These are phyloP conservation scores for Marasmius oreades DNA, from an alignment of 1,284 basidiomycete species.

Conservation along the genomic window DNA sequence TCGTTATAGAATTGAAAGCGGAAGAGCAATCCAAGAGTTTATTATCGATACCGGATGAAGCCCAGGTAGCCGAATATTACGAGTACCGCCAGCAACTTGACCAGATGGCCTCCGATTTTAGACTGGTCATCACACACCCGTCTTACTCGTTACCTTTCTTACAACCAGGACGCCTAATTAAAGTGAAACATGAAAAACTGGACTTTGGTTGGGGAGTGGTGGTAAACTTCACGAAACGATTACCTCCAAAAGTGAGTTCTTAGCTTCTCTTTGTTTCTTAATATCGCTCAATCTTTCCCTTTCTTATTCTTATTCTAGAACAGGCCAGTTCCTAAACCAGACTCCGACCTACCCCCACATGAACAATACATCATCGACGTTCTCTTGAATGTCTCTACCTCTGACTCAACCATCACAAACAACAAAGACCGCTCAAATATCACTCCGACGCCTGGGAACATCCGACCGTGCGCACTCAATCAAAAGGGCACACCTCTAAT, in stretches of 20 bases:
- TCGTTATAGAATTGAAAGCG: slow-evolving; percentile 61
- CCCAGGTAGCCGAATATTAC: slow-evolving; percentile 86
- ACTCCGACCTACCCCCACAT: slow-evolving; percentile 70
- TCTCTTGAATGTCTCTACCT: slow-evolving; percentile 79
- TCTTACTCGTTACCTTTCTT: slow-evolving; percentile 92
- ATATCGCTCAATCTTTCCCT: slow-evolving; percentile 3
- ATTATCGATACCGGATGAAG: slow-evolving; percentile 81
- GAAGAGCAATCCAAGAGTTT: slow-evolving; percentile 71
- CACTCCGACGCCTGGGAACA: slow-evolving; percentile 59
- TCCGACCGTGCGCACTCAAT: slow-evolving; percentile 69
- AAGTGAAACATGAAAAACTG: slow-evolving; percentile 80
- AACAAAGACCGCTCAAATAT: slow-evolving; percentile 49
- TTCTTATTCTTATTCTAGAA: slow-evolving; percentile 39
- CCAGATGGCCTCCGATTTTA: slow-evolving; percentile 84
- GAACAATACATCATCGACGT: slow-evolving; percentile 94
- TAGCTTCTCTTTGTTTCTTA: background rate
- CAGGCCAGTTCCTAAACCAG: slow-evolving; percentile 51
- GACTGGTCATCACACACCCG: slow-evolving; percentile 92
- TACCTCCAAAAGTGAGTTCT: slow-evolving; percentile 61
- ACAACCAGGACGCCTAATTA: slow-evolving; percentile 88
- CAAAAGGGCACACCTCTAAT: slow-evolving; percentile 83
- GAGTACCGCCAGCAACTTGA: slow-evolving; percentile 89
- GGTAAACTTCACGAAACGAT: slow-evolving; percentile 87
- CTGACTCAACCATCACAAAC: slow-evolving; percentile 50
- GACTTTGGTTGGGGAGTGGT: slow-evolving; percentile 98